These are phyloP conservation scores for Gynostemma pentaphyllum DNA, from an alignment of 306 rosid genomes.

Conservation along the genomic window DNA sequence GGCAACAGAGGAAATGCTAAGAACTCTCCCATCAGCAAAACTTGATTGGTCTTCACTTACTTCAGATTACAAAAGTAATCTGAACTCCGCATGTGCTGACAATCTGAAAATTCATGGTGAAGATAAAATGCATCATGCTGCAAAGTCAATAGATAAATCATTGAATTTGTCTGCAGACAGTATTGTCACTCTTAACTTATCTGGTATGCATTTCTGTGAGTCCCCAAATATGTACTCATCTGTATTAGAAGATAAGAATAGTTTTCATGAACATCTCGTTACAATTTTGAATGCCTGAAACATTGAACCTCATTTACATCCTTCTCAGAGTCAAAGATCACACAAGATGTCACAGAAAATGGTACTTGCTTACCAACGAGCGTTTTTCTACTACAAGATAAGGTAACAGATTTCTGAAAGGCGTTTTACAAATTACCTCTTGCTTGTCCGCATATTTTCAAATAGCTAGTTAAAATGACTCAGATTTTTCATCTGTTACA, in stretches of 20 bases:
- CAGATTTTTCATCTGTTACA: not conserved
- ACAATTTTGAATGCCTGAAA: constrained; percentile 15
- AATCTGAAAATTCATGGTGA: constrained; percentile 5
- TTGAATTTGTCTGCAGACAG: constrained; percentile 22
- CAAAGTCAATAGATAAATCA: constrained; percentile 22
- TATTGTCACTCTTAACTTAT: constrained; percentile 14
- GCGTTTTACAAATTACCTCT: constrained; percentile 3
- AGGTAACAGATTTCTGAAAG: constrained; percentile 32
- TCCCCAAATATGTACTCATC: constrained; percentile 6
- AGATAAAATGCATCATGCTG: constrained; percentile 15
- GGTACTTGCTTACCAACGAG: constrained; percentile 26
- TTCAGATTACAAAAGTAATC: constrained; percentile 30
- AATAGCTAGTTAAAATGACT: no score
- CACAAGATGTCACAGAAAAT: constrained; percentile 27
- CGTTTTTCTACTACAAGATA: constrained; percentile 31
- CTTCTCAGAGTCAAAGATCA: constrained; percentile 39
- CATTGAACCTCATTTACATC: constrained; percentile 14
- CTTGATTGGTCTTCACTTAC: constrained; percentile 51
- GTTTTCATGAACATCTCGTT: not conserved
- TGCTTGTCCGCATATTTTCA: not conserved
- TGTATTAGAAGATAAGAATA: not conserved
- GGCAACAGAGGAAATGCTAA: constrained; percentile 92
- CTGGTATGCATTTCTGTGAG: constrained; percentile 28
- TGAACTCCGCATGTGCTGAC: constrained; percentile 26
- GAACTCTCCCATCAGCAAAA: constrained; percentile 57